Evolutionary conservation across 306 rosid species (phyloP).

Genomic region (Crataegus laevigata): DNA sequence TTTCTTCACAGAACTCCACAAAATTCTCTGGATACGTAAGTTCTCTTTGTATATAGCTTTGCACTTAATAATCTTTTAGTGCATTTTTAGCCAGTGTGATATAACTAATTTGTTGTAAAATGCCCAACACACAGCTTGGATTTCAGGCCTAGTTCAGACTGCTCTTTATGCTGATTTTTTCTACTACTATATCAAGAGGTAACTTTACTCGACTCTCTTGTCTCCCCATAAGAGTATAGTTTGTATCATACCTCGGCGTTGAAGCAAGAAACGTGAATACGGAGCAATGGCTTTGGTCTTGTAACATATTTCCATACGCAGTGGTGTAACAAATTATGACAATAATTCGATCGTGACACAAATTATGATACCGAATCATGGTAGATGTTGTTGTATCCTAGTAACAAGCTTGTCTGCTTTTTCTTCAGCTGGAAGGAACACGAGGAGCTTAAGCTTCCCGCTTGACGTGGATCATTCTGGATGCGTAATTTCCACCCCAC

Average conservation of each 20-base stretch:
- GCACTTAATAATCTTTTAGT: not conserved
- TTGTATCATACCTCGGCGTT: not conserved
- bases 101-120: not conserved
- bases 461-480: not conserved
- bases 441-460: slow-evolving; percentile 33
- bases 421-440: slow-evolving; percentile 31
- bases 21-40: slow-evolving; percentile 30
- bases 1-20: slow-evolving; percentile 23
- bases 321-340: not conserved
- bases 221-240: not conserved
- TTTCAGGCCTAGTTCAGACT: slow-evolving; percentile 40
- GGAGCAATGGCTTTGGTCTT: no score
- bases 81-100: not conserved
- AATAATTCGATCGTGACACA: not conserved
- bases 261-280: not conserved
- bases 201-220: not conserved
- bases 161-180: slow-evolving; percentile 37
- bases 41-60: not conserved
- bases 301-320: no score
- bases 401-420: not conserved
- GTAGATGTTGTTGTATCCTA: not conserved
- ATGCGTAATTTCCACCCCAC: not conserved
- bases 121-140: slow-evolving; percentile 25
- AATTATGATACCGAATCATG: no score
- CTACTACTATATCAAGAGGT: slow-evolving; percentile 38